These are phyloP conservation scores for Coccomyxa sp. DNA, from an alignment of 139 green algal species.

Conservation along the genomic window DNA sequence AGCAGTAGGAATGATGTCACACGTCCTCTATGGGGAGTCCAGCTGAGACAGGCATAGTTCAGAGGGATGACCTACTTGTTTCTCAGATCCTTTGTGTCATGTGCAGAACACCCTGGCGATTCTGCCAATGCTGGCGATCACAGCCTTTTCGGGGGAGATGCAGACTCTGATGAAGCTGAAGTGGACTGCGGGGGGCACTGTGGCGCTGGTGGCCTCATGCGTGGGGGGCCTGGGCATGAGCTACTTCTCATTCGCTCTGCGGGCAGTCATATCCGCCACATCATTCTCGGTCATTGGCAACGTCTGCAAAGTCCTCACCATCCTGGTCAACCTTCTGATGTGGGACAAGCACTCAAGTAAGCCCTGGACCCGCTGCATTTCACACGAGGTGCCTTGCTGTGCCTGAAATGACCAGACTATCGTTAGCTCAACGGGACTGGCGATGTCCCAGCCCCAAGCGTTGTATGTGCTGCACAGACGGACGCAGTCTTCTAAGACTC, in stretches of 20 bases:
- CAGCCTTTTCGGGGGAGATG: conserved; percentile 14
- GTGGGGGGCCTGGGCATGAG: conserved; percentile 59
- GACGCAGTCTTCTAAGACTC: neutral
- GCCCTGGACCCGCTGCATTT: conserved; percentile 16
- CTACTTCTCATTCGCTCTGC: conserved; percentile 66
- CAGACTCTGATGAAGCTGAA: neutral
- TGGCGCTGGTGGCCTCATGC: conserved; percentile 61
- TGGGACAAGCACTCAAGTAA: conserved; percentile 65
- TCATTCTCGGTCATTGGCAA: conserved; percentile 82
- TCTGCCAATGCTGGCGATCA: conserved; percentile 17
- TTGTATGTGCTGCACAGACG: neutral
- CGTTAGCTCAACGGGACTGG: neutral
- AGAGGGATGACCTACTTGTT: neutral
- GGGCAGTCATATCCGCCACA: conserved; percentile 63
- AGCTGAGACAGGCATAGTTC: too few species aligned
- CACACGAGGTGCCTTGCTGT: neutral
- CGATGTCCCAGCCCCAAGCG: neutral
- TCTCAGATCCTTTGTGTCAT: neutral
- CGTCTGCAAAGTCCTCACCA: conserved; percentile 77
- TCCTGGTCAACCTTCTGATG: conserved; percentile 66
- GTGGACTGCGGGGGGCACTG: conserved; percentile 1
- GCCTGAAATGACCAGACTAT: neutral
- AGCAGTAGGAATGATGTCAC: too few species aligned
- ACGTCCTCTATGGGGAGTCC: too few species aligned
- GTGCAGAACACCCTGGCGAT: conserved; percentile 33